Evolutionary conservation across 2,329 filamentous ascomycete genomes (phyloP), one percentile per base, ranked within the genome.

Genomic region (Cladosporium sp.): DNA sequence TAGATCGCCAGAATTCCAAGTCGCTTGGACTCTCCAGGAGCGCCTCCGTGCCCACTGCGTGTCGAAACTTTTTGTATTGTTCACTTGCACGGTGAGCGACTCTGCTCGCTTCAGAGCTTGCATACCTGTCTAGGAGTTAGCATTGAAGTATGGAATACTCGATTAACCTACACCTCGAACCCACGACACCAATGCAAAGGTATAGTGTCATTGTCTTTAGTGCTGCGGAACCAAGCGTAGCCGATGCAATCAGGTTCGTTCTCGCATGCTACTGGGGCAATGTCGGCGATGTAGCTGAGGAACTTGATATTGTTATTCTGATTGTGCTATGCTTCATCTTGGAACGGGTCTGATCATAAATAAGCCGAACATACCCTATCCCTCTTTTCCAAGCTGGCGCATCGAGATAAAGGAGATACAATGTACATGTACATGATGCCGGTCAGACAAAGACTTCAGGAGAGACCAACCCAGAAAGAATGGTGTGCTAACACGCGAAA

Each of bases 191-290:
- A 58, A 25, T 58, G 54, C 4, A 36, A 26, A n/a, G 54, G 54
- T 34, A 58, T 43, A 7, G n/a, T 39, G 28, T 58, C 54, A 30
- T 58, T 58, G 26, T 58, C 28, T 43, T 34, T 26, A 10, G 54
- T 43, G 18, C 54, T 36, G 3, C 54, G 30, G n/a, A 58, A 58
- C 54, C 54, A 58, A 43, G 54, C 54, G 54, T 58, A 58, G 11
- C 30, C 54, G 4, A 34, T 32, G 16, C 30, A 34, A 30, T 32
- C 54, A 36, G 54, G 30, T 16, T 58, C 54, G 13, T 34, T 21
- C 14, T 21, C n/a, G n/a, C 25, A 43, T 23, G 54, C 16, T 7
- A 43, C 36, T 30, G 30, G 21, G 10, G 30, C 54, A 25, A 58
- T 43, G 5, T 36, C 14, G 54, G 54, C 30, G 18, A 58, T 34